Percentiles rank a stretch among this genome's conserved stretches.
These are phyloP conservation scores for Suillus variegatus DNA, from an alignment of 768 basidiomycete genomes.

Conservation along the genomic window DNA sequence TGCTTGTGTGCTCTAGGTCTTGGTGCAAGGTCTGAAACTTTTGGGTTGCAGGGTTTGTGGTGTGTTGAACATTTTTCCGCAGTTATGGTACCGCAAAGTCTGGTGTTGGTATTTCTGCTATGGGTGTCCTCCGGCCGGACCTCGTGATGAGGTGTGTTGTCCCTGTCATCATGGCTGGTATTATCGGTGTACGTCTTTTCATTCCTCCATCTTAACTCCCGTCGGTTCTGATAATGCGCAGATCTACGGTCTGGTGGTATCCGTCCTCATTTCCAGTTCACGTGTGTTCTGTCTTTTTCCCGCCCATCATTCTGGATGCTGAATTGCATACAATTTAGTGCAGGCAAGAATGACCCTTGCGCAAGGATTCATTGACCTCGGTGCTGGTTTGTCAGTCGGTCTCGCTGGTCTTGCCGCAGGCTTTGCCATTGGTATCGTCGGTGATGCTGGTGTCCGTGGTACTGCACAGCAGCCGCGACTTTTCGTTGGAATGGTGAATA, in stretches of 20 bases:
- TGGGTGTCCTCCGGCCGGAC: conserved; percentile 96
- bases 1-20: conserved; percentile 53
- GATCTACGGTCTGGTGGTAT: conserved; percentile 99
- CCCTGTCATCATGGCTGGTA: conserved; percentile 99
- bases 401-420: conserved; percentile 96
- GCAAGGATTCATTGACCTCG: conserved; percentile 91
- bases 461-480: conserved; percentile 95
- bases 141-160: conserved; percentile 98
- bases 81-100: conserved; percentile 99
- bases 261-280: conserved; percentile 89
- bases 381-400: conserved; percentile 90
- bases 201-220: background rate
- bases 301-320: background rate
- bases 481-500: conserved; percentile 88
- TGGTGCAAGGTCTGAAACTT: conserved; percentile 70
- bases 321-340: conserved; percentile 47
- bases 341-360: conserved; percentile 81
- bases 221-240: conserved; percentile 27
- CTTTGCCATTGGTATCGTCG: conserved; percentile 97
- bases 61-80: background rate
- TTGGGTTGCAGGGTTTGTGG: background rate
- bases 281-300: conserved; percentile 55
- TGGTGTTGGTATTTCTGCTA: conserved; percentile 95
- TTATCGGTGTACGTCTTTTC: conserved; percentile 80
- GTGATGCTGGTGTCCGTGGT: conserved; percentile 97